Conservation (phyloP, 805 yeast genomes). For the Phaffomyces thermotolerans region DNA sequence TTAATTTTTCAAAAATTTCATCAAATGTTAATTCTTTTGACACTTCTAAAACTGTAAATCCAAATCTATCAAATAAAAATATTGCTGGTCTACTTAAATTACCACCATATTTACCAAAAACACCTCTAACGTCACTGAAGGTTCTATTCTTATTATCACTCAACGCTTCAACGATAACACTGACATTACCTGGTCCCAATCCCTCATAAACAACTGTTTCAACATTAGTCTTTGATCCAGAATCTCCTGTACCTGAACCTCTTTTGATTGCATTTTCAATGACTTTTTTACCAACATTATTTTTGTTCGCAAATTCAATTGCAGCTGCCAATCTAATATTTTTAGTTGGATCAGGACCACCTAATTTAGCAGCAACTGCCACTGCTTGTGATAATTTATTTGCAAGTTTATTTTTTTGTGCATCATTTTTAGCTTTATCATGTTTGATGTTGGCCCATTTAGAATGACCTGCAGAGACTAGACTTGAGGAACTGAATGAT, state of each 20-base stretch:
- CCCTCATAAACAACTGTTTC: slow-evolving; percentile 75
- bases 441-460: slow-evolving; percentile 96
- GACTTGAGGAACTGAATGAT: not conserved
- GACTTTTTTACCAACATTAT: slow-evolving; percentile 75
- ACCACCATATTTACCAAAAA: slow-evolving; percentile 63
- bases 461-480: slow-evolving; percentile 58
- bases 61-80: slow-evolving; percentile 72
- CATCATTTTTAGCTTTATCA: slow-evolving; percentile 89
- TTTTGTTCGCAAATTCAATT: slow-evolving; percentile 68
- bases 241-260: slow-evolving; percentile 61
- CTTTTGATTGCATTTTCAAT: slow-evolving; percentile 84
- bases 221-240: slow-evolving; percentile 35
- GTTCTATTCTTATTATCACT: slow-evolving; percentile 88
- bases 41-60: slow-evolving; percentile 51
- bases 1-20: slow-evolving; percentile 61
- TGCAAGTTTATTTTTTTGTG: slow-evolving; percentile 60
- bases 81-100: slow-evolving; percentile 63
- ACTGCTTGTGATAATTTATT: slow-evolving; percentile 68
- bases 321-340: slow-evolving; percentile 61
- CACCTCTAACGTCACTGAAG: slow-evolving; percentile 64
- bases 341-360: slow-evolving; percentile 59
- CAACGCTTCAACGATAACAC: slow-evolving; percentile 75
- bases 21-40: slow-evolving; percentile 40
- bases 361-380: slow-evolving; percentile 61
- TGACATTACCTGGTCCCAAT: slow-evolving; percentile 87